Base-by-base conservation (phyloP, 225 moss, liverwort and hornwort species). In the Asterella californica region DNA sequence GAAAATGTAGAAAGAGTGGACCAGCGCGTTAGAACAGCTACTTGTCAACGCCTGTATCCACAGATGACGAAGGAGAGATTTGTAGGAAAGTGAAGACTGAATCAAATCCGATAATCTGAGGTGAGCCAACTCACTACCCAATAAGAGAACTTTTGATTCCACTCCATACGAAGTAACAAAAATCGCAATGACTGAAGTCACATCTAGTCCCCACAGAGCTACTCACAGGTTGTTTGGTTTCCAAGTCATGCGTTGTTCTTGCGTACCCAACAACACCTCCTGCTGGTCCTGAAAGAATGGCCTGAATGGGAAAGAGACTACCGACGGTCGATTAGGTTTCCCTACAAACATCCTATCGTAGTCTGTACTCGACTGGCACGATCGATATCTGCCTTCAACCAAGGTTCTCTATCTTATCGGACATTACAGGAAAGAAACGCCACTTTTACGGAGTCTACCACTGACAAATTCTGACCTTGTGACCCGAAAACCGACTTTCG, bases 221-320 rank as follows among this genome's bases (percentile, higher is more conserved):
- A 83, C 86, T 79, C 1, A 90, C 89, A n/a, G 95, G 94, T 80
- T 92, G 92, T 10, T 82, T 78, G 24, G 95, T 93, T 84, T 99
- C 99, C 83, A 95, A 75, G 25, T 87, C 95, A 81, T 89, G 95
- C 11, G 95, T 99, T 14, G 99, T 99, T 76, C 82, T 83, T 29
- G 99, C 95, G 72, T 91, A 99, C 27, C 99, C 99, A 50, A 99
- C 95, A 49, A 94, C 99, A 21, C 99, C 99, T 60, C 99, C 99
- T 29, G 99, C 99, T 49, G 99, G 99, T 66, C 99, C 93, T 18
- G 95, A 95, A 21, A 99, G 88, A 73, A 99, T 99, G 29, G 99
- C 99, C 89, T 89, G 89, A 65, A 76, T 75, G n/a, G 19, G 74
- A 49, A 27, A 15, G 5, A 76, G 4, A 9, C 25, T 70, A 47